Percentiles rank a stretch among this genome's conserved stretches.
phyloP scores from a whole-genome alignment of 2,329 filamentous ascomycete genomes.

The Phyllosticta paracitricarpa region DNA sequence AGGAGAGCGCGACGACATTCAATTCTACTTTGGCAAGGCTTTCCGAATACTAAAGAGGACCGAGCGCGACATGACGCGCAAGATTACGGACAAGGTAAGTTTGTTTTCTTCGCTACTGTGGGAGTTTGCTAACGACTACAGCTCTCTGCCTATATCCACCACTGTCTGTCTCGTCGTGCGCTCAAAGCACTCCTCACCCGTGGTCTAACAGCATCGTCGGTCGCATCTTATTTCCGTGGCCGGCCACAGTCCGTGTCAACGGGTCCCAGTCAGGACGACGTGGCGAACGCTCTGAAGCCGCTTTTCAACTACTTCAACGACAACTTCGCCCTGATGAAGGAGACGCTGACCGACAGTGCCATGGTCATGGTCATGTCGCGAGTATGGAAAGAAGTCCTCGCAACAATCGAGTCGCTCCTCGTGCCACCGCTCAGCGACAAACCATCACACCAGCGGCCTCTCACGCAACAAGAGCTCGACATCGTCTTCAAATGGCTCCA shows the following conservation, averaged over 20 bases:
- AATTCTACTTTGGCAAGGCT: conserved; percentile 96
- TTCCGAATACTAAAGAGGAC: conserved; percentile 92
- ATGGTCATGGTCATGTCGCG: conserved; percentile 98
- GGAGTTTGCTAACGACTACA: conserved; percentile 27
- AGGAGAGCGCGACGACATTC: conserved; percentile 93
- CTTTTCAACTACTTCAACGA: conserved; percentile 94
- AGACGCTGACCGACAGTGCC: conserved; percentile 86
- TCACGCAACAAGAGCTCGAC: conserved; percentile 81
- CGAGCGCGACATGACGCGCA: conserved; percentile 94
- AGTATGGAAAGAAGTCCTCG: conserved; percentile 93
- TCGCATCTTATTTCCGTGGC: conserved; percentile 57
- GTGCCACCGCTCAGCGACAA: conserved; percentile 95
- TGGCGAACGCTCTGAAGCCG: conserved; percentile 71
- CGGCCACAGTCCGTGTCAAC: conserved; percentile 40
- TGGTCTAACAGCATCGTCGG: conserved; percentile 61
- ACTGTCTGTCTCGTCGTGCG: conserved; percentile 74
- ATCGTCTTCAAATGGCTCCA: conserved; percentile 92
- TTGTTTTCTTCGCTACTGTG: not conserved
- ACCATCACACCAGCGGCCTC: conserved; percentile 70
- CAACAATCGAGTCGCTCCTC: conserved; percentile 79
- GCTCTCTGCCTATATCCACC: conserved; percentile 88
- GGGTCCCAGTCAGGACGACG: conserved; percentile 58
- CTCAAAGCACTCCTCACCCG: conserved; percentile 64
- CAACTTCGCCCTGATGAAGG: conserved; percentile 98
- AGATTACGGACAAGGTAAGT: conserved; percentile 89